Percentiles rank a stretch among this genome's conserved stretches.
Evolutionary conservation across 2,329 filamentous ascomycete genomes (phyloP).

Genomic region (Phyllosticta citrichinensis): DNA sequence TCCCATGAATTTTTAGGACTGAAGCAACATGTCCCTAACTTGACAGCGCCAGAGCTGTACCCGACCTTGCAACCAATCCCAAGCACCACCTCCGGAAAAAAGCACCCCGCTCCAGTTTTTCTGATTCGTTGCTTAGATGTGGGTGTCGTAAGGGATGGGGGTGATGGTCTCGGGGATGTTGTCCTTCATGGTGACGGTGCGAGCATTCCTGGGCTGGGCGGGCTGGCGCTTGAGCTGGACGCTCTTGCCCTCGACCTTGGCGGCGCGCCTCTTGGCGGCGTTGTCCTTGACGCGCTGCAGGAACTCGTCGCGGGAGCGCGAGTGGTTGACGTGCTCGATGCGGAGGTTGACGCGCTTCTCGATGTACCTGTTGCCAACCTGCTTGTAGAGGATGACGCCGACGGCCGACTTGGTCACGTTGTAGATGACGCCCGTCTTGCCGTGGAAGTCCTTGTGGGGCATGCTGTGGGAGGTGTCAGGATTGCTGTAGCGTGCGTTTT

Average conservation of each 20-base stretch:
- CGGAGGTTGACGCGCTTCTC: slow-evolving; percentile 99
- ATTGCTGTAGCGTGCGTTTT: background rate
- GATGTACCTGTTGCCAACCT: slow-evolving; percentile 98
- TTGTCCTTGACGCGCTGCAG: slow-evolving; percentile 93
- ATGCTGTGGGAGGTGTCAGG: slow-evolving; percentile 52
- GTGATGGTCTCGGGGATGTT: slow-evolving; percentile 85
- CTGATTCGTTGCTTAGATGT: slow-evolving; percentile 58
- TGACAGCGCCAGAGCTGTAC: slow-evolving; percentile 10
- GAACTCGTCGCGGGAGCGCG: slow-evolving; percentile 95
- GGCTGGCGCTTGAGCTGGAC: slow-evolving; percentile 92
- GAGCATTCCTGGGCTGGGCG: slow-evolving; percentile 65
- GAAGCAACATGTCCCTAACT: slow-evolving; percentile 11
- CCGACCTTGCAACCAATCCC: slow-evolving; percentile 6
- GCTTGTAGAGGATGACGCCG: slow-evolving; percentile 99
- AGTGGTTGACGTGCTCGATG: slow-evolving; percentile 91
- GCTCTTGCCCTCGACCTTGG: slow-evolving; percentile 78
- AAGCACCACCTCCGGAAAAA: background rate
- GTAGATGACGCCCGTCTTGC: slow-evolving; percentile 89
- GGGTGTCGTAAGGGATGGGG: slow-evolving; percentile 94
- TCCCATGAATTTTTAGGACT: slow-evolving; percentile 7
- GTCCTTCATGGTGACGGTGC: slow-evolving; percentile 69
- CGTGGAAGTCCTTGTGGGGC: slow-evolving; percentile 99
- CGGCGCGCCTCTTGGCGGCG: slow-evolving; percentile 83
- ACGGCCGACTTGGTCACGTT: slow-evolving; percentile 98
- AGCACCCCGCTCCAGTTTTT: slow-evolving; percentile 13